Conservation (phyloP, 257 asterid species). For the Nicotiana noctiflora region DNA sequence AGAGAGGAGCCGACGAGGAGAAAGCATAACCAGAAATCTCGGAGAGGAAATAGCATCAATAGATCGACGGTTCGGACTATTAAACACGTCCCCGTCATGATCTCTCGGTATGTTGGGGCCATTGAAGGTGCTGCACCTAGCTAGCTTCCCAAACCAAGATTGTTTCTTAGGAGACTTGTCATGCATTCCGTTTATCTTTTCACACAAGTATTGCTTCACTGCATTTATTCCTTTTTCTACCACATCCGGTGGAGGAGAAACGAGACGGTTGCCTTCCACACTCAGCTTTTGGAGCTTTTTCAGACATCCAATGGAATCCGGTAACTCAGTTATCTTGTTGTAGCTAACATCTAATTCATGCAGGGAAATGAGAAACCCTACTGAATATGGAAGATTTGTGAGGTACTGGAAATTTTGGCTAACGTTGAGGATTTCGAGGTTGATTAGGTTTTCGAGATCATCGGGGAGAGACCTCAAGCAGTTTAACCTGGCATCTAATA, state of each 20-base stretch:
- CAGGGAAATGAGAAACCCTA: conserved; percentile 74
- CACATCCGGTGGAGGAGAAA: conserved; percentile 58
- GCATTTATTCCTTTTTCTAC: conserved; percentile 53
- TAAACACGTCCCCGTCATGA: conserved; percentile 23
- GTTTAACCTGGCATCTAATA: conserved; percentile 75
- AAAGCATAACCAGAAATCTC: conserved; percentile 53
- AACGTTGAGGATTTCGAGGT: conserved; percentile 59
- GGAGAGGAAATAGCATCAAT: conserved; percentile 58
- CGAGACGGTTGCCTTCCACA: conserved; percentile 74
- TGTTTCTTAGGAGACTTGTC: conserved; percentile 30
- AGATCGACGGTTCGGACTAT: conserved; percentile 11
- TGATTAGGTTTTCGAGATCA: conserved; percentile 73
- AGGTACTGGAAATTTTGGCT: conserved; percentile 88
- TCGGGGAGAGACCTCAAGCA: conserved; percentile 74
- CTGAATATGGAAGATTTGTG: conserved; percentile 53
- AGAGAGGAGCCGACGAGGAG: conserved; percentile 61
- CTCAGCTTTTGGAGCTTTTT: conserved; percentile 62
- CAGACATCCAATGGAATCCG: conserved; percentile 73
- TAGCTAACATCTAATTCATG: conserved; percentile 75
- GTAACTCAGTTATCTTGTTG: conserved; percentile 55
- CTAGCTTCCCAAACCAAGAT: conserved; percentile 79
- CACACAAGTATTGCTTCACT: conserved; percentile 57
- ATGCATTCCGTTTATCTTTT: conserved; percentile 48
- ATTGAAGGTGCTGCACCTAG: conserved; percentile 57
- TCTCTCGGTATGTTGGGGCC: conserved; percentile 33